phyloP scores from a whole-genome alignment of 495 filamentous ascomycete genomes.

The Pyronema omphalodes region DNA sequence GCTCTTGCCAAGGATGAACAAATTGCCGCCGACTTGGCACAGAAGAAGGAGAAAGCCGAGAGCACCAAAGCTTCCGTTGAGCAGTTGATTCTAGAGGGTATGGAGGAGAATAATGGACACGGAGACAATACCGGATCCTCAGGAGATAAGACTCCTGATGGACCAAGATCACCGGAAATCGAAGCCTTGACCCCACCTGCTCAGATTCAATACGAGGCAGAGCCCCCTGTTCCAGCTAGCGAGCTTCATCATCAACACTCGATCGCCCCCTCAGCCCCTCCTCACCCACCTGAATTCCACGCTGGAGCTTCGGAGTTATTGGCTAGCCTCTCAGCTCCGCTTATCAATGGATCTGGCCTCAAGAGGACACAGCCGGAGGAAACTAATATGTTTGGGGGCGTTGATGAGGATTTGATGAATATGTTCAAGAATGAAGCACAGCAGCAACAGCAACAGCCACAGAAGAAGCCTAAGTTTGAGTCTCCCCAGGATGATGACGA shows the following conservation, averaged over 20 bases:
- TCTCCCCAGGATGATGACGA: constrained; percentile 10
- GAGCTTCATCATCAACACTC: constrained; percentile 25
- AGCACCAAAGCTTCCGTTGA: constrained; percentile 70
- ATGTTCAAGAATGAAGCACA: constrained; percentile 41
- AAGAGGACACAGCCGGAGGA: constrained; percentile 66
- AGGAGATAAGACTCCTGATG: constrained; percentile 27
- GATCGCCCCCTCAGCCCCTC: constrained; percentile 27
- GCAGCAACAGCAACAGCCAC: constrained; percentile 14
- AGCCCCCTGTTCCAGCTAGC: constrained; percentile 11
- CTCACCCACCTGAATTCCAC: constrained; percentile 20
- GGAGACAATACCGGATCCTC: constrained; percentile 23
- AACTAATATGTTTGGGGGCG: constrained; percentile 42
- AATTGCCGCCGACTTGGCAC: constrained; percentile 37
- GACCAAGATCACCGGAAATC: constrained; percentile 50
- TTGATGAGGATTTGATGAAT: constrained; percentile 72
- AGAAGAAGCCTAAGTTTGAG: constrained; percentile 19
- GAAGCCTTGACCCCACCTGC: constrained; percentile 71
- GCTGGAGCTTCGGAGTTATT: constrained; percentile 33
- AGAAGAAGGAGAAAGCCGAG: constrained; percentile 48
- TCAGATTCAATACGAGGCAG: constrained; percentile 19
- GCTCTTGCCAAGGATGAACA: constrained; percentile 49
- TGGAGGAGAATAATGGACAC: constrained; percentile 37
- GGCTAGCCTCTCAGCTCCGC: constrained; percentile 30
- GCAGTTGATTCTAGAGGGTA: constrained; percentile 64
- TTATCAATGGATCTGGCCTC: constrained; percentile 27